phyloP scores from a whole-genome alignment of 805 yeast genomes.

The Candida gorgasii region DNA sequence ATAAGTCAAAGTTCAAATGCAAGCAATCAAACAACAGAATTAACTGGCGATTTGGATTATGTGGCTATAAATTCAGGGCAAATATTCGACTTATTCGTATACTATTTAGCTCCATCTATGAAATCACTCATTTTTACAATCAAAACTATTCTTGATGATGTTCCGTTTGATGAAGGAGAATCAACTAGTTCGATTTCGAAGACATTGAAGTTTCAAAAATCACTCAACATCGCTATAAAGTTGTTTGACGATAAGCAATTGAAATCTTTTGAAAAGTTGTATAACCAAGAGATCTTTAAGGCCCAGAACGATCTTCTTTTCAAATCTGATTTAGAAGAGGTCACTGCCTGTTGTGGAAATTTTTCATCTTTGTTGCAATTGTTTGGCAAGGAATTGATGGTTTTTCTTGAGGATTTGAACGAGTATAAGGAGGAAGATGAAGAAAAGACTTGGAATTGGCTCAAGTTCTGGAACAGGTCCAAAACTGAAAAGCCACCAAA shows the following conservation, averaged over 20 bases:
- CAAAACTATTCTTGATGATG: constrained; percentile 56
- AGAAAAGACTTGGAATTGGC: constrained; percentile 50
- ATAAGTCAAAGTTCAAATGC: constrained; percentile 12
- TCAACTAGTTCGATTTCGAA: constrained; percentile 34
- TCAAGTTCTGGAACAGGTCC: constrained; percentile 49
- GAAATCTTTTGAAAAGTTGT: constrained; percentile 57
- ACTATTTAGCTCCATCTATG: constrained; percentile 70
- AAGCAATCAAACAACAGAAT: background rate
- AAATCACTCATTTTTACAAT: constrained; percentile 65
- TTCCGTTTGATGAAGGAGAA: constrained; percentile 50
- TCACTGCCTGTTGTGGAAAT: constrained; percentile 82
- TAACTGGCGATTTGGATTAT: constrained; percentile 17
- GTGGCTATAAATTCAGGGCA: constrained; percentile 37
- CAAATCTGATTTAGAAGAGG: constrained; percentile 70
- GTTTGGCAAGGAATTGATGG: constrained; percentile 57
- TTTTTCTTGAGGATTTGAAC: constrained; percentile 46
- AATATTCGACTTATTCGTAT: constrained; percentile 65
- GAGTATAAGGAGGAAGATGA: constrained; percentile 31
- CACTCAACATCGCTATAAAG: constrained; percentile 52
- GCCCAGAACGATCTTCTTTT: constrained; percentile 30
- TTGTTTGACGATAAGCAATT: constrained; percentile 59
- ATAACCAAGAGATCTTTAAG: constrained; percentile 54
- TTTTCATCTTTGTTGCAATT: constrained; percentile 66
- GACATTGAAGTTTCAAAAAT: constrained; percentile 45
- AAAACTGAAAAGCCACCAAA: no score